Base-by-base conservation (phyloP, 306 rosid species). In the Prunus mume region DNA sequence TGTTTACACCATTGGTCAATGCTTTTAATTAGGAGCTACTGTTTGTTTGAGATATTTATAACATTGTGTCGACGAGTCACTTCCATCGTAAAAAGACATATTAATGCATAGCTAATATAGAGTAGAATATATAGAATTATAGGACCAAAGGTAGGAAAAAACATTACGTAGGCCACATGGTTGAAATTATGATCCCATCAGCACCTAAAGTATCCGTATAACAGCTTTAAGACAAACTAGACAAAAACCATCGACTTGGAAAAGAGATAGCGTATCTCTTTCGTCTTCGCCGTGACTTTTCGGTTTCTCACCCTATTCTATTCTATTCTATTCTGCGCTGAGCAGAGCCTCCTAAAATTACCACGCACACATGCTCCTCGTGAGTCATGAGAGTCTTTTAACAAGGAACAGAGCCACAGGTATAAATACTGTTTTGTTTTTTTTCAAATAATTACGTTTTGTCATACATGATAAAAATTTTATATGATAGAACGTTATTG, bases 391-490 rank as follows among this genome's bases (percentile, higher is more conserved):
- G 64, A 11, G 18, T 32, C 0, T 32, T 32, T 32, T 32, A 5
- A 32, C 34, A 4, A 30, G 34, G 34, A 30, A 0, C 5, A 32
- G 5, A 0, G 0, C 0, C 1, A 32, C 0, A 1, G 1, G 0
- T 5, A 32, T 32, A 32, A 32, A 32, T 0, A 32, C 0, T 32
- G 0, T 32, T 32, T 5, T 32, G 0, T 32, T 32, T 1, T 32
- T 32, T 5, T 32, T 32, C 0, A 32, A 32, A 5, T 1, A 32
- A 32, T 32, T 32, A 32, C 2, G 0, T 32, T 32, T 32, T 4
- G 0, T 30, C 0, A 30, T 3, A 0, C 1, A 0, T 4, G 0
- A 30, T 30, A 30, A 30, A 0, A 30, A 30, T 30, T 28, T 0
- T 0, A 28, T 0, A 28, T 28, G 4, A 0, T 28, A 28, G 0